Percentiles rank a stretch among this genome's conserved stretches.
Evolutionary conservation across 1,284 basidiomycete species (phyloP).

Genomic region (Ganoderma lingzhi): DNA sequence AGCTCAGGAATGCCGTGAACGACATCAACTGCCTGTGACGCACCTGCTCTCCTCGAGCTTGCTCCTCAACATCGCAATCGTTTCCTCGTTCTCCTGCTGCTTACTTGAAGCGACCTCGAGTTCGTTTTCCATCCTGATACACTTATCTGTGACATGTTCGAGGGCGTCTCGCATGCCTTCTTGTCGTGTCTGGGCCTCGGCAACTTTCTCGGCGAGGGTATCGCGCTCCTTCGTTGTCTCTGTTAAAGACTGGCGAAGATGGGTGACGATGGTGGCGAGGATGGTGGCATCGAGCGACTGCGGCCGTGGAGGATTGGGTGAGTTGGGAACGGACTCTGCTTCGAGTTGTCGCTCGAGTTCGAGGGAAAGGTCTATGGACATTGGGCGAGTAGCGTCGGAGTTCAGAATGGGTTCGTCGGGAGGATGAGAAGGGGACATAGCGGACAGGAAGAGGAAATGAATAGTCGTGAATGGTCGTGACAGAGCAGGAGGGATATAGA

Average conservation of each 20-base stretch:
- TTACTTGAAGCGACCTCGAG: constrained; percentile 66
- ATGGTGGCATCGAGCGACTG: constrained; percentile 77
- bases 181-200: constrained; percentile 60
- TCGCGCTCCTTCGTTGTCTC: constrained; percentile 75
- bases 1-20: constrained; percentile 1
- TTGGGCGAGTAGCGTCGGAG: constrained; percentile 47
- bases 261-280: constrained; percentile 75
- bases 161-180: constrained; percentile 67
- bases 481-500: constrained; percentile 11
- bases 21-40: constrained; percentile 30
- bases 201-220: constrained; percentile 59
- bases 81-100: constrained; percentile 81
- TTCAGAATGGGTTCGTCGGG: constrained; percentile 23
- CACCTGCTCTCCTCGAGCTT: constrained; percentile 94
- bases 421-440: constrained; percentile 33
- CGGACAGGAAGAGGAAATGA: constrained; percentile 18
- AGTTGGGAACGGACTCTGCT: constrained; percentile 60
- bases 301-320: constrained; percentile 43
- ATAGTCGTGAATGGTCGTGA: constrained; percentile 29
- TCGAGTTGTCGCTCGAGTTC: constrained; percentile 80
- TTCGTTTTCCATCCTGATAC: constrained; percentile 65
- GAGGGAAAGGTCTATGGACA: constrained; percentile 79
- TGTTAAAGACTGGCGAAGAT: constrained; percentile 67
- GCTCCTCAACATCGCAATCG: constrained; percentile 79
- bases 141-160: constrained; percentile 69